A percentile compares a stretch with the other conserved stretches of the same genome.
Evolutionary conservation across 805 yeast species (phyloP).

Genomic region (Saccharomycopsis synnaedendra): DNA sequence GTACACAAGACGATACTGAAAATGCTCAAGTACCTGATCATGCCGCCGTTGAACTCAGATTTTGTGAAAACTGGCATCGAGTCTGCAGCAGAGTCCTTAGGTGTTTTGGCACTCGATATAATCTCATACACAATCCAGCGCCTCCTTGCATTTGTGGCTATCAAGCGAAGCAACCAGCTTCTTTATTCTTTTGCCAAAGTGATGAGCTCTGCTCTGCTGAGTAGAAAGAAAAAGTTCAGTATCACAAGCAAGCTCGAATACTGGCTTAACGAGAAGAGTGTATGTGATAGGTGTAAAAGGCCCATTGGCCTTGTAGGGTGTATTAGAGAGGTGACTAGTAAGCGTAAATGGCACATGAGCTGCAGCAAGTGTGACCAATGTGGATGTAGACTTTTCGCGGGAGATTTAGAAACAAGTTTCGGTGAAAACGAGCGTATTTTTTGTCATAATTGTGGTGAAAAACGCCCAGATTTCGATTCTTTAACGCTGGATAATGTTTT

Average conservation of each 20-base stretch:
- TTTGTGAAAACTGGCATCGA: slow-evolving; percentile 4
- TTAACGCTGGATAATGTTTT: slow-evolving; percentile 1
- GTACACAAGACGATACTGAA: background rate
- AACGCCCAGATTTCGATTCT: background rate
- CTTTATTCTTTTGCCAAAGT: background rate
- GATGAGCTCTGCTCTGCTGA: background rate
- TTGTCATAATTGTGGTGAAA: too few relatives aligned
- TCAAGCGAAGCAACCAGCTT: slow-evolving; percentile 1
- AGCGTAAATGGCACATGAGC: slow-evolving; percentile 11
- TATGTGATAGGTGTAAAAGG: slow-evolving; percentile 4
- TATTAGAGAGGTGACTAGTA: slow-evolving; percentile 4
- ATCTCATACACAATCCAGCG: slow-evolving; percentile 10
- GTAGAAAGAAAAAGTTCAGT: slow-evolving; percentile 3
- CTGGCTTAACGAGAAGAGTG: slow-evolving; percentile 8
- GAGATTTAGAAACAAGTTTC: background rate
- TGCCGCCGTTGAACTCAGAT: slow-evolving; percentile 9
- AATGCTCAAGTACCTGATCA: slow-evolving; percentile 8
- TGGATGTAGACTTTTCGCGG: slow-evolving; percentile 1
- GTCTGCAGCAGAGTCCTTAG: background rate
- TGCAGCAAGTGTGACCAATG: slow-evolving; percentile 9
- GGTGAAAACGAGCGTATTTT: too few relatives aligned
- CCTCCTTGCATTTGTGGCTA: slow-evolving; percentile 1
- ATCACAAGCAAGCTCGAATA: slow-evolving; percentile 6
- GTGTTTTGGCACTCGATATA: slow-evolving; percentile 1
- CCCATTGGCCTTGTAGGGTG: slow-evolving; percentile 4